Evolutionary conservation across 116 monocot genomes (phyloP).

Genomic region (Cymodocea nodosa): DNA sequence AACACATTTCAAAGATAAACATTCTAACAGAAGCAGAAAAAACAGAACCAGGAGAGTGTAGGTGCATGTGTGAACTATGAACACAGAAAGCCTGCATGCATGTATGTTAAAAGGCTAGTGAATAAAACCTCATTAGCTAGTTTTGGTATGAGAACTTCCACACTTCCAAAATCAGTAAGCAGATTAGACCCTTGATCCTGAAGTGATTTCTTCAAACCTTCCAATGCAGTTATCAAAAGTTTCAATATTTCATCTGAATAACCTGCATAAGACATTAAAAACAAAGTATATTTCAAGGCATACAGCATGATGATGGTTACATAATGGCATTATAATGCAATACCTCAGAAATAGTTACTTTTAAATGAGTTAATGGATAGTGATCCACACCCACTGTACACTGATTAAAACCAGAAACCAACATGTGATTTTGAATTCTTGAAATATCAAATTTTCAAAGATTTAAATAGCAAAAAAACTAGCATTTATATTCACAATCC

Average conservation of each 20-base stretch:
- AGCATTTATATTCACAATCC: too few relatives aligned
- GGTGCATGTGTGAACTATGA: not conserved
- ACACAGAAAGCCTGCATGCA: too few relatives aligned
- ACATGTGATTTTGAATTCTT: too few relatives aligned
- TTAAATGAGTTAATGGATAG: too few relatives aligned
- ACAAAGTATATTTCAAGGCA: too few relatives aligned
- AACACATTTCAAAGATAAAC: not conserved
- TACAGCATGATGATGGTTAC: too few relatives aligned
- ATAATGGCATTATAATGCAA: too few relatives aligned
- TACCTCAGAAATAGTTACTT: too few relatives aligned
- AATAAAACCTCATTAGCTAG: constrained; percentile 62
- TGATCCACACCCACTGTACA: too few relatives aligned
- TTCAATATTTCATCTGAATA: constrained; percentile 71
- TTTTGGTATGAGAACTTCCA: constrained; percentile 54
- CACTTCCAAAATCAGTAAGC: constrained; percentile 59
- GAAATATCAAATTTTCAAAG: too few relatives aligned
- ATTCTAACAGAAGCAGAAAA: not conserved
- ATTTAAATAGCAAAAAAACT: too few relatives aligned
- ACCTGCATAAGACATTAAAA: constrained; percentile 20
- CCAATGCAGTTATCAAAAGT: constrained; percentile 59
- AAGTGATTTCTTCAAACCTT: constrained; percentile 45
- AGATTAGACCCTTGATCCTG: constrained; percentile 76
- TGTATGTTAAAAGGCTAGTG: constrained; percentile 17
- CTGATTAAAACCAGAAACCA: too few relatives aligned
- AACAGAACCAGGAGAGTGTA: not conserved